phyloP scores from a whole-genome alignment of 2,329 filamentous ascomycete genomes.

The Colletotrichum brevisporum region DNA sequence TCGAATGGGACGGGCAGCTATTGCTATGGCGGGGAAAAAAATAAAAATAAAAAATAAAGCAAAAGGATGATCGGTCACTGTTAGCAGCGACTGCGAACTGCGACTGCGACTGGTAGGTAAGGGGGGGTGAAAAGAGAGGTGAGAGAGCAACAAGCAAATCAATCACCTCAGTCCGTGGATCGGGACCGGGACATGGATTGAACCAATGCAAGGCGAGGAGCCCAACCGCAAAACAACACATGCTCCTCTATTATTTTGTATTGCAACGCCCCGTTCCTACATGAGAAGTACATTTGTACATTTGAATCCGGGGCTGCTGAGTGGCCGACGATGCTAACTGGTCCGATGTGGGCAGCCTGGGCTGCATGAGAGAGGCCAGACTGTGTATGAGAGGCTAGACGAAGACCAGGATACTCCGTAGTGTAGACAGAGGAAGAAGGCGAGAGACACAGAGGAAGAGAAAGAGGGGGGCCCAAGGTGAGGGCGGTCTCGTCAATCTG shows the following conservation, averaged over 20 bases:
- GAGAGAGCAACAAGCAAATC: conserved; percentile 15
- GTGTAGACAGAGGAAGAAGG: conserved; percentile 2
- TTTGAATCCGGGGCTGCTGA: neutral
- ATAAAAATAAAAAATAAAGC: neutral
- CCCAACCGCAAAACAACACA: conserved; percentile 23
- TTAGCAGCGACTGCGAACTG: conserved; percentile 11
- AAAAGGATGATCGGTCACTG: conserved; percentile 32
- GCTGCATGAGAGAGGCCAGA: neutral
- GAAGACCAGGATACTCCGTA: neutral
- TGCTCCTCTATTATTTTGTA: neutral
- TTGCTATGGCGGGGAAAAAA: conserved; percentile 31
- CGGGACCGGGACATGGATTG: conserved; percentile 20
- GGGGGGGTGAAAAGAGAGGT: conserved; percentile 24
- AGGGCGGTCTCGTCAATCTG: conserved; percentile 35
- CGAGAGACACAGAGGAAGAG: conserved; percentile 13
- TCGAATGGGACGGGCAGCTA: neutral
- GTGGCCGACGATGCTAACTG: neutral
- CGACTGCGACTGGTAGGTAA: conserved; percentile 20
- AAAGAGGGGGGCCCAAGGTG: neutral
- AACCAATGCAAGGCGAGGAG: conserved; percentile 24
- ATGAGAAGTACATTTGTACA: neutral
- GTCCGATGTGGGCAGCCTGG: conserved; percentile 8
- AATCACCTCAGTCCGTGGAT: conserved; percentile 5
- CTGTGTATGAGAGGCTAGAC: neutral
- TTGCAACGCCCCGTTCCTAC: neutral